Conservation (phyloP, 805 yeast genomes). For the Wickerhamomyces xylosicus region DNA sequence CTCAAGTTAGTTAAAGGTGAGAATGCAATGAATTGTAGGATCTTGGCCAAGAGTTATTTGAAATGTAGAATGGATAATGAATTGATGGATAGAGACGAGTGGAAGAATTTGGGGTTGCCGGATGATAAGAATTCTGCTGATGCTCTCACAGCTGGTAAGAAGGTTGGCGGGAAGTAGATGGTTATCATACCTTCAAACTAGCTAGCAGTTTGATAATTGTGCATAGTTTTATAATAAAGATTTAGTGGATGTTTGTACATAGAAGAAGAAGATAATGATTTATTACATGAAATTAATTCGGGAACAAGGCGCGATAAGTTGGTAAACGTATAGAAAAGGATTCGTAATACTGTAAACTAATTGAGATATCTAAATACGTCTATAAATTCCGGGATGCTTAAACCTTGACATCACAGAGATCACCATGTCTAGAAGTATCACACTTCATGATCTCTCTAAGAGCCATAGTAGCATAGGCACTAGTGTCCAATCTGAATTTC, state of each 20-base stretch:
- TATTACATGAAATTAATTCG: neutral
- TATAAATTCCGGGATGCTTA: neutral
- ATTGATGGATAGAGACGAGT: constrained; percentile 48
- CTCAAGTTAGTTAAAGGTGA: constrained; percentile 67
- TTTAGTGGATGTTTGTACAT: neutral
- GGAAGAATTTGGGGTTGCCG: constrained; percentile 55
- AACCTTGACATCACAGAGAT: constrained; percentile 30
- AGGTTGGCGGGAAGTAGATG: neutral
- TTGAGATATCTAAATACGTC: neutral
- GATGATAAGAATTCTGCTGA: constrained; percentile 26
- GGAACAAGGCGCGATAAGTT: neutral
- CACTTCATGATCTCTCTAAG: constrained; percentile 80
- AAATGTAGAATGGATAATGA: constrained; percentile 83
- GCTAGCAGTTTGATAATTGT: too few species aligned
- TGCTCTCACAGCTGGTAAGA: neutral
- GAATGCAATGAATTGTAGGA: constrained; percentile 86
- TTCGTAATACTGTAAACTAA: neutral
- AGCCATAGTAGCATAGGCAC: constrained; percentile 97
- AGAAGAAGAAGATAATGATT: constrained; percentile 11
- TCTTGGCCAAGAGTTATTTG: constrained; percentile 72
- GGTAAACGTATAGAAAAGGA: neutral
- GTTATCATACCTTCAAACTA: too few species aligned
- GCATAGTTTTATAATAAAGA: too few species aligned
- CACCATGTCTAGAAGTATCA: constrained; percentile 52
- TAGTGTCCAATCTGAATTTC: constrained; percentile 67